Evolutionary conservation across 441 rosid genomes (phyloP).

Genomic region (Pelargonium australe): DNA sequence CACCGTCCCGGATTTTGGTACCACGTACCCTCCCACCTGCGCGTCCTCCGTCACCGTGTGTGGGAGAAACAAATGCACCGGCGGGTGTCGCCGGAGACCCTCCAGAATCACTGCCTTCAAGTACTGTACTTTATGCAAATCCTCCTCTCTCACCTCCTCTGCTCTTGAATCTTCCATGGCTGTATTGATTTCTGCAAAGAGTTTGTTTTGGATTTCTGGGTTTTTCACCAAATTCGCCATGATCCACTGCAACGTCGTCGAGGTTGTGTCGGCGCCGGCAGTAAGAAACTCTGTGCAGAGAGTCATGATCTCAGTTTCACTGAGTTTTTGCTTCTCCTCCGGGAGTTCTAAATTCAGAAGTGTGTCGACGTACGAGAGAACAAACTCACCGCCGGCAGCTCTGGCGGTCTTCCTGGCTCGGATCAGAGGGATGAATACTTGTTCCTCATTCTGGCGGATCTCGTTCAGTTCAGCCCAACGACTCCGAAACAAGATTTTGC

Average conservation of each 20-base stretch:
- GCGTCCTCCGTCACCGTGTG: slow-evolving; percentile 32
- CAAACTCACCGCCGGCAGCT: neutral
- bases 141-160: slow-evolving; percentile 23
- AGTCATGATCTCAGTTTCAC: slow-evolving; percentile 26
- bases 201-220: slow-evolving; percentile 23
- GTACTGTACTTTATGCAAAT: slow-evolving; percentile 24
- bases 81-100: slow-evolving; percentile 33
- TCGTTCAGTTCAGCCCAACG: slow-evolving; percentile 26
- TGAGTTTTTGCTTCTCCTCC: slow-evolving; percentile 31
- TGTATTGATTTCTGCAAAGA: slow-evolving; percentile 23
- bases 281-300: slow-evolving; percentile 35
- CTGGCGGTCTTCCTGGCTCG: slow-evolving; percentile 17
- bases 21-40: slow-evolving; percentile 24
- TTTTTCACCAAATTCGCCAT: slow-evolving; percentile 41
- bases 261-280: slow-evolving; percentile 38
- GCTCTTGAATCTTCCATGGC: slow-evolving; percentile 11
- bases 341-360: slow-evolving; percentile 34
- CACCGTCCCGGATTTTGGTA: slow-evolving; percentile 24
- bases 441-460: slow-evolving; percentile 6
- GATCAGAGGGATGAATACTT: slow-evolving; percentile 22
- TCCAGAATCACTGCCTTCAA: slow-evolving; percentile 24
- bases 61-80: slow-evolving; percentile 23
- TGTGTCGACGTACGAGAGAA: slow-evolving; percentile 31
- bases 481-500: slow-evolving; percentile 23
- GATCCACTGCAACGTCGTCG: slow-evolving; percentile 41